phyloP scores from a whole-genome alignment of 306 rosid species.

The Dicorynia guianensis region DNA sequence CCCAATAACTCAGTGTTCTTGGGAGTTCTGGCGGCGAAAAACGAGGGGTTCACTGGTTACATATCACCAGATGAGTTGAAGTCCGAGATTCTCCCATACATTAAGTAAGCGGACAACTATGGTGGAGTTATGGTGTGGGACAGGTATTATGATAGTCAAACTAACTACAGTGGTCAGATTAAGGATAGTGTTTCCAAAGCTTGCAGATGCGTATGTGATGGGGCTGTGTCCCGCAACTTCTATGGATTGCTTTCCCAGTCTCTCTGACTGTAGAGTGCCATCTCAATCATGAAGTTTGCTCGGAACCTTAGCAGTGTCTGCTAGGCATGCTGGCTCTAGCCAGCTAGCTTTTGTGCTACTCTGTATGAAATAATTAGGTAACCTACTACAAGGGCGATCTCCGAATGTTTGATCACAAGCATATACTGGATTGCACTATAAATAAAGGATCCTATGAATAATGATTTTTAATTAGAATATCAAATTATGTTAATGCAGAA shows the following conservation, averaged over 20 bases:
- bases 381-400: neutral
- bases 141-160: neutral
- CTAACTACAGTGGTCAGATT: neutral
- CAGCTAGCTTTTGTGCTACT: neutral
- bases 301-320: too few species aligned
- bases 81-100: neutral
- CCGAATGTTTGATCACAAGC: neutral
- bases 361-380: neutral
- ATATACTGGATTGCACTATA: neutral
- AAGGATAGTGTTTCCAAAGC: neutral
- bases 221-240: neutral
- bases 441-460: neutral
- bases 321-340: neutral
- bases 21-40: neutral
- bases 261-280: too few species aligned
- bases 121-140: constrained; percentile 32
- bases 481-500: too few species aligned
- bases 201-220: constrained; percentile 24
- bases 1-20: neutral
- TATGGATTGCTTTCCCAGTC: neutral
- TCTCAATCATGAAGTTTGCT: too few species aligned
- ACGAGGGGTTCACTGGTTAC: neutral
- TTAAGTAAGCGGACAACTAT: neutral
- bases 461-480: too few species aligned
- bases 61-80: neutral